Percentiles rank a stretch among this genome's conserved stretches.
Evolutionary conservation across 2,329 filamentous ascomycete genomes (phyloP).

Genomic region (Colletotrichum sojae): DNA sequence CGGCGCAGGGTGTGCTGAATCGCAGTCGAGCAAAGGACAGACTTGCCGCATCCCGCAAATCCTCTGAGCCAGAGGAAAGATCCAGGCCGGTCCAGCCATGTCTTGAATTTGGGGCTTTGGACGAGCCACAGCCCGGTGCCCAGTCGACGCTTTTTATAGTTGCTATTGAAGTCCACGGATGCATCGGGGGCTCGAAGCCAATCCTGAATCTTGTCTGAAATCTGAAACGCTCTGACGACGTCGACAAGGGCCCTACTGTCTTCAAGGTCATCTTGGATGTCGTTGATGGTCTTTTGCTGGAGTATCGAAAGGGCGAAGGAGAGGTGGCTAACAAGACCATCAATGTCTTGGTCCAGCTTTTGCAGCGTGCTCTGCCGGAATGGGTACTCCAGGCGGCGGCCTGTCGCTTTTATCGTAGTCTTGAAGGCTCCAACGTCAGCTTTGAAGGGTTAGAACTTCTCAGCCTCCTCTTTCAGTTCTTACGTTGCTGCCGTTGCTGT

Average conservation of each 20-base stretch:
- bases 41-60: constrained; percentile 57
- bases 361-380: constrained; percentile 54
- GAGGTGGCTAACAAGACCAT: constrained; percentile 48
- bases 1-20: constrained; percentile 48
- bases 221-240: constrained; percentile 45
- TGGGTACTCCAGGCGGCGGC: constrained; percentile 47
- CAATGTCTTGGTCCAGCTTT: constrained; percentile 54
- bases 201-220: constrained; percentile 45
- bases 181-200: constrained; percentile 56
- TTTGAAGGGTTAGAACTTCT: constrained; percentile 44
- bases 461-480: constrained; percentile 46
- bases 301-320: constrained; percentile 50
- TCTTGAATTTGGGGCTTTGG: constrained; percentile 40
- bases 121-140: constrained; percentile 53
- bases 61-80: constrained; percentile 58
- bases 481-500: background rate
- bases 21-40: constrained; percentile 53
- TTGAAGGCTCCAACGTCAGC: background rate
- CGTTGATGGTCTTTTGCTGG: constrained; percentile 46
- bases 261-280: constrained; percentile 46
- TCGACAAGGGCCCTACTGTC: constrained; percentile 46
- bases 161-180: constrained; percentile 50
- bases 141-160: constrained; percentile 47
- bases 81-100: constrained; percentile 45
- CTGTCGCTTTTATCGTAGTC: background rate